Evolutionary conservation across 257 asterid species (phyloP), one percentile per base, ranked within the genome.

Genomic region (Nicotiana attenuata): DNA sequence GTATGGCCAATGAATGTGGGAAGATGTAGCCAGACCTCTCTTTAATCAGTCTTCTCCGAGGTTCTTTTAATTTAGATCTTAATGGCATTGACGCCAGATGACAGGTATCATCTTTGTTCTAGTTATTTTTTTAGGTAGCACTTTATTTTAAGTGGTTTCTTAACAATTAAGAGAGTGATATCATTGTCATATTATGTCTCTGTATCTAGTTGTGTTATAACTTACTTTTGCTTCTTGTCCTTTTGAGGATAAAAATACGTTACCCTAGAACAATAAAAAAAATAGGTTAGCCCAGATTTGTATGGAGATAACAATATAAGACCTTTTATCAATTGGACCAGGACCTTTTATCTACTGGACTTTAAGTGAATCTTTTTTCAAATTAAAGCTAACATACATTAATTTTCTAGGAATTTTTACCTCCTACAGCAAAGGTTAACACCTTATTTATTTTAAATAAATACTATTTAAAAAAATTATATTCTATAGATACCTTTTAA

Each of bases 281-380:
- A 28, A 28, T 26, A 26, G 28, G 28, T 26, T 26, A 26, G 28
- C 28, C 28, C 28, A 26, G 28, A 26, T 26, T 10, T 81, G 56
- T 67, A 53, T 66, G 84, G 56, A 16, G 84, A 81, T 67, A 35
- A 68, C 29, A 68, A 81, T 52, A 29, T 71, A 31, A 81, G 59
- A 67, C 45, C 68, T 11, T 81, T 81, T 57, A 81, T 56, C 50
- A 68, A 67, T n/a, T 68, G 71, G 80, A 81, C 45, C 31, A 28
- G 31, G 59, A 67, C 45, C 68, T 11, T 81, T 81, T 57, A 81
- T 56, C 50, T 81, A 67, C 29, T 68, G 71, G 80, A 81, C 59
- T n/a, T 59, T 81, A 81, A 26, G 78, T 71, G 8, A 31, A 66
- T 50, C 35, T 45, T 45, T 45, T 45, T 45, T 45, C 52, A 45